Evolutionary conservation across 371 early-diverging fungal species (phyloP), one percentile per base, ranked within the genome.

Genomic region (Apophysomyces variabilis): DNA sequence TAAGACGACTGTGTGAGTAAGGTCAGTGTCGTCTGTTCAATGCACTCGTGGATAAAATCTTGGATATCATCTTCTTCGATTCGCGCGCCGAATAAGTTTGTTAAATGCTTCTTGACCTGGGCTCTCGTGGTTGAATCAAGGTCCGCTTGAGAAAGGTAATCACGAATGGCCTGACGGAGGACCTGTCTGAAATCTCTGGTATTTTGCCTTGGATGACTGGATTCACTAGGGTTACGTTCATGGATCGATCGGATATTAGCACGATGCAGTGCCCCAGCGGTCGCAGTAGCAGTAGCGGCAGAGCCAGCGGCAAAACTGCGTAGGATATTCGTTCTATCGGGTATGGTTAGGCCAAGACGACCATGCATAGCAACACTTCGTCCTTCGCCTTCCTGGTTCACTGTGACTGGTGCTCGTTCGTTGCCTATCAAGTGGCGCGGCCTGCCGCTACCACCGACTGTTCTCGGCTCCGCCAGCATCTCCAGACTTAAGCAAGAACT

Each of bases 31-130:
- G 64, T 67, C 57, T 73, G 66, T 59, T 78, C 72, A 37, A 78
- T 70, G 47, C 70, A 69, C 18, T 63, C 47, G 26, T 69, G 50
- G 35, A 75, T 70, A 61, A 72, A 67, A 36, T 65, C 63, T 21
- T 68, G 69, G 26, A 69, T 45, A 36, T 71, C 67, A 35, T 73
- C 68, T 5, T 58, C 50, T 13, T 67, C 57, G 5, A 71, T 58
- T 21, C 64, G 58, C 4, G 65, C 61, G 7, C 75, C 78, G 45
- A 78, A 72, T 54, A 66, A 50, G 13, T 45, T 38, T 4, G 61
- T 50, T 32, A 80, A 26, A 67, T 80, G 74, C 3, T 70, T 61
- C 26, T 77, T 78, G 38, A 80, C 78, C 58, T 80, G 71, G 0
- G 75, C 71, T 16, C 75, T 72, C 26, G 78, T 80, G 7, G 68